Base-by-base conservation (phyloP, 768 basidiomycete genomes). In the Amanita fuliginea region DNA sequence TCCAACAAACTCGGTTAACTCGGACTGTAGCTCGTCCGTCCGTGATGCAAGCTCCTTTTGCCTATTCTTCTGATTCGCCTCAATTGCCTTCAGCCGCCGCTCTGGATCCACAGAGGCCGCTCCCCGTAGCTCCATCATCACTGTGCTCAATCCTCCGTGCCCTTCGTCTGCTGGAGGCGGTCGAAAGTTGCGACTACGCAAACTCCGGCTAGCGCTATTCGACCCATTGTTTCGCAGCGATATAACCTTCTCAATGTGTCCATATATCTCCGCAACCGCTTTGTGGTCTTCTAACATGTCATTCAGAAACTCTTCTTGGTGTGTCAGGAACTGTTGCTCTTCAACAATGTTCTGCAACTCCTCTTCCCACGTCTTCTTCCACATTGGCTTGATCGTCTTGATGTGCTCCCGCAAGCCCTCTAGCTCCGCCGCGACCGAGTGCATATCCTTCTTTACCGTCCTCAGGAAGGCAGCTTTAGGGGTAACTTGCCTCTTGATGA, bases 311-410 rank as follows among this genome's bases (percentile, higher is more conserved):
- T 93, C 91, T 61, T 94, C 89, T 64, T 97, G 94, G 60, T 96
- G 88, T 6, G 78, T 80, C 52, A 97, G 68, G 70, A 96, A 87
- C 57, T 93, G 88, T 62, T 99, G 94, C 64, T 99, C 95, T 63
- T 96, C 93, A 51, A 97, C 86, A 49, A 99, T 93, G 55, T 91
- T 90, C 72, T 91, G 86, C 61, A 99, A 63, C 68, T 99, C 95
- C 60, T 90, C 83, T 59, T 89, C 87, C 95, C 95, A 99, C 16
- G 93, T 97, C 75, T 94, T 92, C 73, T 94, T 89, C 95, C 95
- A 99, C 77, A 89, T 90, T 37, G 95, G 92, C 59, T 86, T 91
- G 59, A 94, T 77, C 9, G 88, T 86, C 57, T 82, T 78, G 56
- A 97, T 86, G 63, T 95, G 90, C 56, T 83, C 80, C 59, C 79